These are phyloP conservation scores for Gomphus sp. DNA, from an alignment of 1,284 basidiomycete genomes.

Conservation along the genomic window DNA sequence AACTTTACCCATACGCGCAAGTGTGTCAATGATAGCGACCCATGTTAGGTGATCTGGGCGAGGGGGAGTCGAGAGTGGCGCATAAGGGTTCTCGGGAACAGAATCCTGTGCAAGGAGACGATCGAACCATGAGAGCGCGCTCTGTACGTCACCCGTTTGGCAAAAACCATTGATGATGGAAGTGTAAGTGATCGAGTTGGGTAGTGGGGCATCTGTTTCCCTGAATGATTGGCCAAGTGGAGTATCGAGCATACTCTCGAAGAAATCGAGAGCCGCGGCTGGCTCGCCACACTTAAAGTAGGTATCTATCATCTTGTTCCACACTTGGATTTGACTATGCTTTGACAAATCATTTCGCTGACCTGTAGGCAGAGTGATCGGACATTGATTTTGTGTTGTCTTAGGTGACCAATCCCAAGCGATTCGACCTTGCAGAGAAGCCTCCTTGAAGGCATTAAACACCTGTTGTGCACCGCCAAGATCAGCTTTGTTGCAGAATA, in stretches of 20 bases:
- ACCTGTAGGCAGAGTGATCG: neutral
- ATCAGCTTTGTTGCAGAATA: slow-evolving; percentile 48
- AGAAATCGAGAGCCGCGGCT: slow-evolving; percentile 54
- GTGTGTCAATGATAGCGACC: slow-evolving; percentile 41
- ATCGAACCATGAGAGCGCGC: slow-evolving; percentile 66
- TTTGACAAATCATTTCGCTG: slow-evolving; percentile 15
- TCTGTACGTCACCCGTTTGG: slow-evolving; percentile 46
- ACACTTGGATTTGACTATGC: slow-evolving; percentile 40
- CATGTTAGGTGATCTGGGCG: slow-evolving; percentile 46
- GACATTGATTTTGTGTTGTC: neutral
- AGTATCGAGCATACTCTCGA: slow-evolving; percentile 67
- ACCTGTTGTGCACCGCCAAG: slow-evolving; percentile 52
- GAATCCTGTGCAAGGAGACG: slow-evolving; percentile 41
- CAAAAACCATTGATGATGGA: slow-evolving; percentile 64
- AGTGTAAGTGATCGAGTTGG: slow-evolving; percentile 55
- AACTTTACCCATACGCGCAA: slow-evolving; percentile 38
- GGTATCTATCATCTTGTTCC: slow-evolving; percentile 68
- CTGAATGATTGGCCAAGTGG: slow-evolving; percentile 27
- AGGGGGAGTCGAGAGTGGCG: slow-evolving; percentile 31
- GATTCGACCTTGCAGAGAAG: slow-evolving; percentile 29
- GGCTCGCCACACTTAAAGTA: slow-evolving; percentile 63
- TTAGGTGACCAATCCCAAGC: slow-evolving; percentile 11
- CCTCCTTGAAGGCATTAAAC: slow-evolving; percentile 54
- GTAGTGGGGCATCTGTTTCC: slow-evolving; percentile 40
- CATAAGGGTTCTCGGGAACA: slow-evolving; percentile 27